Percentiles rank a stretch among this genome's conserved stretches.
Evolutionary conservation across 768 basidiomycete genomes (phyloP).

Genomic region (Obba rivulosa): DNA sequence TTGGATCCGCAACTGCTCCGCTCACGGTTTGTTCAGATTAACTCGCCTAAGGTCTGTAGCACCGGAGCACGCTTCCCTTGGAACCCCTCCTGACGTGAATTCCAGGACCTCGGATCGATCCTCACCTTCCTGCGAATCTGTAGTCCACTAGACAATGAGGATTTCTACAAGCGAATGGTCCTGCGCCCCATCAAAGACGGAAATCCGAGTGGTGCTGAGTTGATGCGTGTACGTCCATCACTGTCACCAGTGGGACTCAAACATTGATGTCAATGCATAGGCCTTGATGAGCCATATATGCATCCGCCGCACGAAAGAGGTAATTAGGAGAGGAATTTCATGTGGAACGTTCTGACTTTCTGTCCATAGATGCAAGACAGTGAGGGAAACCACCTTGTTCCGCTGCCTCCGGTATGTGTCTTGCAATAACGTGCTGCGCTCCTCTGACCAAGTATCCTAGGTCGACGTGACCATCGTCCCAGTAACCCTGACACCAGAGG

Average conservation of each 20-base stretch:
- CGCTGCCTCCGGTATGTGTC: slow-evolving; percentile 61
- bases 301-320: slow-evolving; percentile 82
- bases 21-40: slow-evolving; percentile 47
- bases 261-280: slow-evolving; percentile 28
- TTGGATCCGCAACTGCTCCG: background rate
- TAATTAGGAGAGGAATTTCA: slow-evolving; percentile 10
- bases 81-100: background rate
- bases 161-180: slow-evolving; percentile 76
- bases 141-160: slow-evolving; percentile 74
- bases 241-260: no score
- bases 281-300: slow-evolving; percentile 74
- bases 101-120: slow-evolving; percentile 83
- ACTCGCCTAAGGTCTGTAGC: slow-evolving; percentile 58
- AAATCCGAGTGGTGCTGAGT: slow-evolving; percentile 58
- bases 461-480: slow-evolving; percentile 76
- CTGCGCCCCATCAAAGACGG: slow-evolving; percentile 74
- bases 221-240: slow-evolving; percentile 64
- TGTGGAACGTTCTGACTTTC: background rate
- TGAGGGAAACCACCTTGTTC: slow-evolving; percentile 65
- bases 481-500: slow-evolving; percentile 58
- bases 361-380: slow-evolving; percentile 74
- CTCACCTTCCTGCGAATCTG: slow-evolving; percentile 85
- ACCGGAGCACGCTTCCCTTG: background rate
- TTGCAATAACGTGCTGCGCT: background rate
- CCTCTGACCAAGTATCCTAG: slow-evolving; percentile 25